Base-by-base conservation (phyloP, 2,329 filamentous ascomycete genomes). In the Calonectria montana region DNA sequence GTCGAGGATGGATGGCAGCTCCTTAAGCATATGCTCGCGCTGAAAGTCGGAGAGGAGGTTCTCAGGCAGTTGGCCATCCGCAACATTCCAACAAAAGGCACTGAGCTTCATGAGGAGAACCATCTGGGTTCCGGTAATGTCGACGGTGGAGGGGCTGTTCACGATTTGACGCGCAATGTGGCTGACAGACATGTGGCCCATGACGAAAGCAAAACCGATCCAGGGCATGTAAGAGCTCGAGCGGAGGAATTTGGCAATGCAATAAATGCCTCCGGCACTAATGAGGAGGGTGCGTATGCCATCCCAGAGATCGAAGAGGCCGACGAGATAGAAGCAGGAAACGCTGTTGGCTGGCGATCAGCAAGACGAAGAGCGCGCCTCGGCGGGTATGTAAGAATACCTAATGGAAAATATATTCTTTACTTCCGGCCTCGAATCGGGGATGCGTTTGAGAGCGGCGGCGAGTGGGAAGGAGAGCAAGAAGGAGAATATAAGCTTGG, bases 81-180 rank as follows among this genome's bases (percentile, higher is more conserved):
- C 95, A 10, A 98, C 93, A 81, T 98, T 98, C 97, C 97, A 99
- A 86, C 95, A 97, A 81, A 99, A 99, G 6, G 96, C 94, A 25
- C 92, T 95, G 41, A 99, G 91, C 84, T 99, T 99, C 95, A 99
- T 99, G 74, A 98, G 93, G 77, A 98, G 86, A 39, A 99, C 97
- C 97, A 99, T 99, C 83, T 99, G 97, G 1, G 96, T 95, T 47
- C 94, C 96, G 0, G 96, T 98, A 77, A 99, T 96, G 82, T 99
- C 97, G 71, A 98, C 88, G 2, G 86, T 84, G 45, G 90, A 88
- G 0, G 94, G 90, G 73, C 91, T 88, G 77, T 93, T 88, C 45
- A 89, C 86, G 45, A 92, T 90, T 83, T 97, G 95, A 45, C 97
- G 94, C 70, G 91, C 87, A 73, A 99, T 93, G 83, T 99, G 97